These are phyloP conservation scores for Phyllosticta citribraziliensis DNA, from an alignment of 2,329 filamentous ascomycete genomes.

Conservation along the genomic window DNA sequence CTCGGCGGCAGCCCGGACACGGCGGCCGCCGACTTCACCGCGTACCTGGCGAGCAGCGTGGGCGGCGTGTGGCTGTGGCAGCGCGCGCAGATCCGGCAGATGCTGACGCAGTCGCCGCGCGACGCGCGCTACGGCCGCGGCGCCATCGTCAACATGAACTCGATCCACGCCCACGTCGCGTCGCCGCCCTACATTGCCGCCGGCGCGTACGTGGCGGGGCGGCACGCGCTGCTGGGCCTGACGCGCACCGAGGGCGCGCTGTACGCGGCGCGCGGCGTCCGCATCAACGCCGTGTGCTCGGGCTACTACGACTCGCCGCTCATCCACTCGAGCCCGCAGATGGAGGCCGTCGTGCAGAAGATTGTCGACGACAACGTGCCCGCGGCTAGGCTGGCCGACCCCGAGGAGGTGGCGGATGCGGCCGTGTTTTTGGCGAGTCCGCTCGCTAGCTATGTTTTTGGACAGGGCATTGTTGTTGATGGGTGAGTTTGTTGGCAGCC, in stretches of 20 bases:
- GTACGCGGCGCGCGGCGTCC: constrained; percentile 43
- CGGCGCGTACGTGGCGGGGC: constrained; percentile 41
- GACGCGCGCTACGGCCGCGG: constrained; percentile 30
- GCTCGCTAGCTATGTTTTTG: constrained; percentile 42
- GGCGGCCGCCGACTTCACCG: constrained; percentile 39
- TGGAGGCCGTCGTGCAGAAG: not conserved
- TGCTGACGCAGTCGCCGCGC: constrained; percentile 40
- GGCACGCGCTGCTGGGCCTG: constrained; percentile 46
- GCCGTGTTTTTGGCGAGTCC: constrained; percentile 40
- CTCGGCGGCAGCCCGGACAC: constrained; percentile 37
- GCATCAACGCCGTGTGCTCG: constrained; percentile 53
- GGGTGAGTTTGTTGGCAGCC: constrained; percentile 16
- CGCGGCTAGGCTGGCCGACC: constrained; percentile 31
- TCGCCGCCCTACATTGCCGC: constrained; percentile 16
- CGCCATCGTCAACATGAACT: constrained; percentile 46
- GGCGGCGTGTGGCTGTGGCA: constrained; percentile 50
- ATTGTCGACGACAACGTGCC: constrained; percentile 26
- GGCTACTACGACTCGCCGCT: constrained; percentile 38
- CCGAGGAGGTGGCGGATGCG: constrained; percentile 43
- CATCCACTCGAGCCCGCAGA: not conserved
- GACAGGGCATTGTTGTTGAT: constrained; percentile 34
- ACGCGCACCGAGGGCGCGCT: constrained; percentile 45
- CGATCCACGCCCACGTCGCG: constrained; percentile 42
- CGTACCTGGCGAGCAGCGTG: constrained; percentile 44
- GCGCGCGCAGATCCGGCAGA: constrained; percentile 41